Conservation (phyloP, 768 basidiomycete species). For the Podaxis pistillaris region DNA sequence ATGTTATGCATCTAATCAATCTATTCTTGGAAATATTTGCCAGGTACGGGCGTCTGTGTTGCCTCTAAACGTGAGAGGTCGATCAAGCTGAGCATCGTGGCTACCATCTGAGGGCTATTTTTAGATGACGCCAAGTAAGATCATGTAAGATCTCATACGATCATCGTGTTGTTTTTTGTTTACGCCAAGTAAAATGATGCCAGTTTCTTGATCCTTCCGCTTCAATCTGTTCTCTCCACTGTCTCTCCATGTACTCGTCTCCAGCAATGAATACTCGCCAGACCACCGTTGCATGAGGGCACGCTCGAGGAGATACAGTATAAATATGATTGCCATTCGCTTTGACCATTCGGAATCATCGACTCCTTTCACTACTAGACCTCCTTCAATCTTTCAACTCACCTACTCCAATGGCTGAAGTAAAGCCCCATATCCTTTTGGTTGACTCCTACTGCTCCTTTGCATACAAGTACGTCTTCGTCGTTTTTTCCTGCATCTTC, state of each 20-base stretch:
- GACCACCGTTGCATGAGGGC: not conserved
- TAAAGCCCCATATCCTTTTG: constrained; percentile 57
- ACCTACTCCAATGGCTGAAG: constrained; percentile 29
- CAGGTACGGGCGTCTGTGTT: not conserved
- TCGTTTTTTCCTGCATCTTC: not conserved
- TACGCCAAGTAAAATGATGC: constrained; percentile 1
- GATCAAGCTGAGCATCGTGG: not conserved
- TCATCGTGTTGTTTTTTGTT: not conserved
- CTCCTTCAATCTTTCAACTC: not conserved
- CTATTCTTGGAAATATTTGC: not conserved
- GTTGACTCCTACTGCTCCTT: constrained; percentile 89
- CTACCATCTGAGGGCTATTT: not conserved
- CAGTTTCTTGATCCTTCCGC: not conserved
- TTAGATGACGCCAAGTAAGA: not conserved
- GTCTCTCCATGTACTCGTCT: not conserved
- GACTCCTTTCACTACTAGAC: not conserved
- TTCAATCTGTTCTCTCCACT: not conserved
- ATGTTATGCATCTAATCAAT: not conserved
- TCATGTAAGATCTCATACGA: not conserved
- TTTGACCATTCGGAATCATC: not conserved
- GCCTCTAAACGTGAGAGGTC: not conserved
- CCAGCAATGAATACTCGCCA: not conserved
- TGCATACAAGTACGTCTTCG: constrained; percentile 68
- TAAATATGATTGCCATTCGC: not conserved
- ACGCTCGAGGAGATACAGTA: not conserved